Evolutionary conservation across 1,139 yeast genomes (phyloP), one percentile per base, ranked within the genome.

Genomic region (Keqinozyma sinolaborantium): DNA sequence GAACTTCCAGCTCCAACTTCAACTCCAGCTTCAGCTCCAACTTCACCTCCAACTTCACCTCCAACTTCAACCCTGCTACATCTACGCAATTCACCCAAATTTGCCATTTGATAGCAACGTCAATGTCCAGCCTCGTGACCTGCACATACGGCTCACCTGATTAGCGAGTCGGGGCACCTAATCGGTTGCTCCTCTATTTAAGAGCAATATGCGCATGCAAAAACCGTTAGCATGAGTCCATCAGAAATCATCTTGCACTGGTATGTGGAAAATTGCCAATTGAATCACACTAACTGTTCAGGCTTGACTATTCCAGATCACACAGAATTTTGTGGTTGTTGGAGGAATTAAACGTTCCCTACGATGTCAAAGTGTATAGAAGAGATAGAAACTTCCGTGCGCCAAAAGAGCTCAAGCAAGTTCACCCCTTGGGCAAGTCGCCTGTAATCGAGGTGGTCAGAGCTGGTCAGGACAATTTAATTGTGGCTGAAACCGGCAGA

Each of bases 401-500:
- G 1, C 71, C 72, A 4, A 45, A 48, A 14, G 68, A 58, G 29
- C 53, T 65, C 35, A 39, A 44, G 16, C 44, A 54, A 16, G 45
- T 64, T 9, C 70, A 65, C 31, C 70, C 70, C 2, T 51, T 66
- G 28, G 72, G 72, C 3, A 65, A 62, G 34, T 58, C 69, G 1
- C 73, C 73, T 2, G 53, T 66, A 3, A 41, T 67, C 34, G 72
- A 66, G 34, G 49, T 66, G 12, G 30, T 56, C 11, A 47, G 49
- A 16, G 46, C 47, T 13, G 55, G 56, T 19, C 45, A 51, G 15
- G 32, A 44, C 24, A 26, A 34, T 19, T 34, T 32, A 24, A 42
- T 53, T 5, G 36, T 66, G 28, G 68, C 69, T 14, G 73, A 66
- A 40, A 57, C 68, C 8, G 73, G 72, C 5, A 55, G 56, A 33